Base-by-base conservation (phyloP, 2,329 filamentous ascomycete species). In the Colletotrichum incanum region DNA sequence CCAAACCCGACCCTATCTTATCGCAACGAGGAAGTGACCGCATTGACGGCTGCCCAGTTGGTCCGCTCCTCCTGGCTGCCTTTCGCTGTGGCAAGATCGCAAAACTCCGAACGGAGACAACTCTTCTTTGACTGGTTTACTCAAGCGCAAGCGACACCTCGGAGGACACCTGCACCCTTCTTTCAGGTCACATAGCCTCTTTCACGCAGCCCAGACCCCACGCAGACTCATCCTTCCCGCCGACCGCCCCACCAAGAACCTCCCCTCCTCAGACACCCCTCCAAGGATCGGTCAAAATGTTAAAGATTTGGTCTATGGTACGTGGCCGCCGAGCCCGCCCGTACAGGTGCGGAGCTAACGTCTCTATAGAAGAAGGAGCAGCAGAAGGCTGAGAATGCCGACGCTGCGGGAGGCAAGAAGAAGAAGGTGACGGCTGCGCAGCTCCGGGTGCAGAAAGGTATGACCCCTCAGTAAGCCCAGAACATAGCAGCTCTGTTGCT, bases 231-330 rank as follows among this genome's bases (percentile, higher is more conserved):
- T 28, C 23, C 18, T 47, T n/a, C 34, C 31, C 26, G 14, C 23
- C 62, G 23, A 65, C 60, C 41, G 45, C 60, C 70, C 64, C 63
- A 39, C 72, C 56, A 55, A 64, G 61, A 65, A 71, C 73, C 75
- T 20, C 56, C 58, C 54, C 63, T 50, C 55, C 34, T 8, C 65
- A 59, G 28, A 39, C 52, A 58, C 52, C 67, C 71, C 71, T 61
- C 60, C 55, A 71, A 39, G 62, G 31, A 59, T 55, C 49, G 37
- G 78, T 76, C 86, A 95, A 87, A 80, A 98, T 98, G 96, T 89
- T 98, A 88, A 98, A 98, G 87, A 98, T 98, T 88, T 98, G 96
- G 96, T 97, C 95, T 79, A 98, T 98, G 96, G 95, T 97, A 87
- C 63, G 88, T 79, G 55, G 55, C 60, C 43, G 20, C 45, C 47